Evolutionary conservation across 306 rosid genomes (phyloP), one percentile per base, ranked within the genome.

Genomic region (Quercus ilex): DNA sequence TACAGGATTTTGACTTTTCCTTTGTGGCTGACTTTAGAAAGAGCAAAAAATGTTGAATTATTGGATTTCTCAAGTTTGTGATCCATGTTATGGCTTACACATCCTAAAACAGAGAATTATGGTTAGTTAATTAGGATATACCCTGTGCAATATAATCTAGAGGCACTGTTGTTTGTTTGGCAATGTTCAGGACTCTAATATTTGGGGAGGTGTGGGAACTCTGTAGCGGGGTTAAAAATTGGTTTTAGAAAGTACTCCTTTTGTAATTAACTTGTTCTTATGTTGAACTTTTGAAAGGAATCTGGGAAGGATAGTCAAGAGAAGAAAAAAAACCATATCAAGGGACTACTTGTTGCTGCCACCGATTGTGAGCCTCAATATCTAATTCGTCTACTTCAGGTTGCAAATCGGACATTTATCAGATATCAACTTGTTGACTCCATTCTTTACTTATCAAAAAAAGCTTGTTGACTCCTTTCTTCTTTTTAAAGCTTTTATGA

Each of bases 221-320:
- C 33, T 64, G 21, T 38, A 23, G 15, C 21, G 57, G 55, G 33
- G 14, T 75, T 9, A 15, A 71, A 21, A 21, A 26, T 60, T n/a
- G 28, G 1, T 19, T n/a, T 15, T 33, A 20, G 17, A 21, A 7
- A 3, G 5, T 59, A 23, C 46, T 74, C 11, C 53, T 67, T 67
- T 68, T 35, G 23, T 65, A 74, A 56, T 52, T 49, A 17, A 33
- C 71, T 55, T 75, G 4, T 58, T 73, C 33, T 59, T 58, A 55
- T 43, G 51, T 72, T 74, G 71, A 83, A 88, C 74, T 13, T 13
- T 80, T 69, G 55, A 5, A 81, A 93, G 99, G 99, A 93, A 90
- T 89, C 98, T 85, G 98, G 99, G 74, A 93, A 89, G 87, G 97
- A 91, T 70, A 93, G 99, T 83, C 98, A 88, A 81, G 96, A 95